Conservation (phyloP, 2,329 filamentous ascomycete species). For the Amylocarpus encephaloides region DNA sequence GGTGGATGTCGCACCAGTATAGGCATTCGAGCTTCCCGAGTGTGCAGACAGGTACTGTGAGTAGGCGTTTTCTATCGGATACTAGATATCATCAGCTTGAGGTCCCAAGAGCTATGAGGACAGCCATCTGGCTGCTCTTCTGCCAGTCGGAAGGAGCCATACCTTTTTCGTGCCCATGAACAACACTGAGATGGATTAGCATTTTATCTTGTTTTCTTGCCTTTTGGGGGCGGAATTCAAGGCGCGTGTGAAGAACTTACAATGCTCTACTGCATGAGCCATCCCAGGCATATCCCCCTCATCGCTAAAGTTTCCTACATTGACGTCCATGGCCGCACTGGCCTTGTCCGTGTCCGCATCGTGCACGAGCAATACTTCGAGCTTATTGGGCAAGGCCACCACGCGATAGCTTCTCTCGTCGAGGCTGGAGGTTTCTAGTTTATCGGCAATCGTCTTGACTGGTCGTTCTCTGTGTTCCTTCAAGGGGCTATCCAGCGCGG, state of each 20-base stretch:
- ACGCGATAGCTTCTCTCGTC: conserved; percentile 87
- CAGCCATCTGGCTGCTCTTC: no score
- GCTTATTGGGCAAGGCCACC: conserved; percentile 76
- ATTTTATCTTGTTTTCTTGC: conserved; percentile 10
- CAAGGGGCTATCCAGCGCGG: conserved; percentile 24
- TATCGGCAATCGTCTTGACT: conserved; percentile 51
- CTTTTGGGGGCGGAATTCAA: not conserved
- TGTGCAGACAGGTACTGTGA: conserved; percentile 85
- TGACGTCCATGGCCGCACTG: conserved; percentile 89
- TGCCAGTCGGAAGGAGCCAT: conserved; percentile 6
- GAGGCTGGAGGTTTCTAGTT: conserved; percentile 73
- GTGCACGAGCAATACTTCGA: conserved; percentile 88
- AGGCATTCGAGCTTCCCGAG: conserved; percentile 90
- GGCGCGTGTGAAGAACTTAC: not conserved
- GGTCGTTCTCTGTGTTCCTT: conserved; percentile 29
- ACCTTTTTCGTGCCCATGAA: conserved; percentile 99
- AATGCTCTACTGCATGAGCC: conserved; percentile 92
- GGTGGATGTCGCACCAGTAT: conserved; percentile 86
- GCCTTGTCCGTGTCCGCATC: conserved; percentile 95
- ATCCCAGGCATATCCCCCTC: conserved; percentile 85
- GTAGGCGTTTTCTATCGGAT: conserved; percentile 92
- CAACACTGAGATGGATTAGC: conserved; percentile 43
- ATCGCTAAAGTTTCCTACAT: conserved; percentile 94
- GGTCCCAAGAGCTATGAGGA: not conserved
- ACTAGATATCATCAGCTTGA: conserved; percentile 42